Conservation (phyloP, 768 basidiomycete species). For the Lactarius sanguifluus region DNA sequence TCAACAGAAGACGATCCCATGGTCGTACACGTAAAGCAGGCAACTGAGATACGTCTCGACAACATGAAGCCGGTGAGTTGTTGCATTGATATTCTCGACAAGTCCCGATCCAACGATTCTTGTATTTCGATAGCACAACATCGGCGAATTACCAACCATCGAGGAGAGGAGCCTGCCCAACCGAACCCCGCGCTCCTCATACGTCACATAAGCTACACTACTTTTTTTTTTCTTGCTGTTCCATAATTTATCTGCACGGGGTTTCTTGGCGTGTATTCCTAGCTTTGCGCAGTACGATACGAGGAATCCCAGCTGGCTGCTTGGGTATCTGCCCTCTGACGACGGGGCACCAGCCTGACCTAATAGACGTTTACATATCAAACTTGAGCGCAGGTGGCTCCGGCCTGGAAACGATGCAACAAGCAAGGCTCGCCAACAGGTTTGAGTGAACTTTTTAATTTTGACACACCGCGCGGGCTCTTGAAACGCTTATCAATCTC, state of each 20-base stretch:
- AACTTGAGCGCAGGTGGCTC: not conserved
- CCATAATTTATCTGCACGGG: not conserved
- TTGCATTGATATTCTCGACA: not conserved
- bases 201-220: not conserved
- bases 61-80: not conserved
- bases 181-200: too few species aligned
- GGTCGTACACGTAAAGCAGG: constrained; percentile 9
- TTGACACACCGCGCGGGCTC: not conserved
- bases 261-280: not conserved
- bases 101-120: not conserved
- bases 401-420: not conserved
- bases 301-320: not conserved
- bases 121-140: not conserved
- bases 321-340: not conserved
- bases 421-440: not conserved
- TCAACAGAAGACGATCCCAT: not conserved
- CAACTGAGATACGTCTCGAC: constrained; percentile 16
- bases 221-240: not conserved
- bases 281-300: not conserved
- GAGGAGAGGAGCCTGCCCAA: not conserved
- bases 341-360: not conserved
- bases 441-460: too few species aligned
- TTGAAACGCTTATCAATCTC: too few species aligned
- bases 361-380: not conserved
- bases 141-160: not conserved